Evolutionary conservation across 257 asterid genomes (phyloP), one percentile per base, ranked within the genome.

Genomic region (Penstemon davidsonii): DNA sequence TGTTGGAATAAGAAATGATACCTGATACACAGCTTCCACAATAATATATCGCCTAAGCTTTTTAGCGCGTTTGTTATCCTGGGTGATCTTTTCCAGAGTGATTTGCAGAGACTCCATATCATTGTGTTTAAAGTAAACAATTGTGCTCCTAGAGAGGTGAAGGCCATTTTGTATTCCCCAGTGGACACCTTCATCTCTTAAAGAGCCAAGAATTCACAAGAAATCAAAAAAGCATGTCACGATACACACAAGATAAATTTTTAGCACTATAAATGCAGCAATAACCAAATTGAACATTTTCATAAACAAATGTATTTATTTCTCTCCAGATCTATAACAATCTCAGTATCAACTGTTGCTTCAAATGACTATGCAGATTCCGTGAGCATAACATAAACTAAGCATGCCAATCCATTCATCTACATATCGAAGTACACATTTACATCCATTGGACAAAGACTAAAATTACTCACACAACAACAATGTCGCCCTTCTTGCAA

Each of bases 91-190:
- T 77, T 90, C 97, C 79, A 93, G 75, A 46, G 76, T 76, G 65
- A 75, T 83, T 61, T 83, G 79, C 64, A 93, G 82, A 53, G 97
- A 93, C 47, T 84, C 85, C 86, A 88, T 83, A 73, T 90, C 83
- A 60, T 93, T 93, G 84, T 93, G 98, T 78, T 88, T 90, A 84
- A 90, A 93, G 76, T 85, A 90, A 45, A 85, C 70, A 71, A 90
- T 80, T 10, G 97, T 93, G 82, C 98, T 93, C 82, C 98, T 85
- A 47, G 98, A 93, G 67, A 93, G 95, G 67, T 90, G 94, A 73
- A 93, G 96, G 45, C 98, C 98, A 76, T 93, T 90, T 79, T 93
- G 98, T 74, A 92, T 89, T 72, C 89, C 95, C 96, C 98, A 92
- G 78, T 92, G 96, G 62, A 93, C 96, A 25, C 99, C 99, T 78